Conservation (phyloP, 2,329 filamentous ascomycete genomes). For the Pyricularia grisea region DNA sequence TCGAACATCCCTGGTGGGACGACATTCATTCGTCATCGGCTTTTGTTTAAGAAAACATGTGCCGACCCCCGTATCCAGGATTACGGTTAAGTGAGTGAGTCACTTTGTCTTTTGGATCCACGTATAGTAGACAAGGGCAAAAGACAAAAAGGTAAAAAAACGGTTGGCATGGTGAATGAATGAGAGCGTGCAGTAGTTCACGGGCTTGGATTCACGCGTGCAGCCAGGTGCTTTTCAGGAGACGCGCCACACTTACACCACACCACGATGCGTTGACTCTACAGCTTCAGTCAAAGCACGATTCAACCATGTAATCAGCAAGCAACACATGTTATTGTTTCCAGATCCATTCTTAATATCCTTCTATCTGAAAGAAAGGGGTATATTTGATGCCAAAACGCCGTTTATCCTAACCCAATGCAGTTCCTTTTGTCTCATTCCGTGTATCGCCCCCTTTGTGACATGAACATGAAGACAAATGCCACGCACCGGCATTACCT, state of each 20-base stretch:
- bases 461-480: neutral
- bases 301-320: neutral
- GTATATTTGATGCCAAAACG: neutral
- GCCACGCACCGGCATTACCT: neutral
- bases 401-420: conserved; percentile 3
- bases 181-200: neutral
- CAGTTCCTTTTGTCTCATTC: neutral
- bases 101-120: neutral
- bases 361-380: neutral
- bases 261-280: neutral
- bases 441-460: neutral
- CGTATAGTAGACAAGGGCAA: neutral
- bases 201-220: neutral
- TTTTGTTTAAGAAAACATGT: neutral
- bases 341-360: neutral
- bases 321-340: neutral
- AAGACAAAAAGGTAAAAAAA: neutral
- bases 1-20: neutral
- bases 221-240: neutral
- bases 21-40: neutral
- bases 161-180: neutral
- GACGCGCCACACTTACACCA: neutral
- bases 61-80: neutral
- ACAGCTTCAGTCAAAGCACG: neutral
- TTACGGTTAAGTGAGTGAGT: neutral